phyloP scores from a whole-genome alignment of 2,329 filamentous ascomycete species.

The Acephala macrosclerotiorum region DNA sequence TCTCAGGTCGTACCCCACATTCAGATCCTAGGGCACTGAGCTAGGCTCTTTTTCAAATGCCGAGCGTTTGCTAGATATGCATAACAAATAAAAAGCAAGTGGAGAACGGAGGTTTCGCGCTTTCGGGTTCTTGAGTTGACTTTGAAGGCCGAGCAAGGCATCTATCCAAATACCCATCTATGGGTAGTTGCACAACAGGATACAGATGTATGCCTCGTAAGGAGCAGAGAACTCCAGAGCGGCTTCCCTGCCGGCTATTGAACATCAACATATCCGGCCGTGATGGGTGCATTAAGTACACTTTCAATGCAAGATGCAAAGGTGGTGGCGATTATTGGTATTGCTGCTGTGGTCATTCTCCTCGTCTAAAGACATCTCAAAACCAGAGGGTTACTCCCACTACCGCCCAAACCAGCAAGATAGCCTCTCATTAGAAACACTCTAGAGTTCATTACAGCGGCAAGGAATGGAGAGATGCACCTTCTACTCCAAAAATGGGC shows the following conservation, averaged over 20 bases:
- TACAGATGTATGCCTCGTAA: no score
- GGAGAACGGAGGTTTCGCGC: not conserved
- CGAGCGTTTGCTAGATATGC: not conserved
- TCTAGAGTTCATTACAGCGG: not conserved
- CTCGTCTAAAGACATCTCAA: not conserved
- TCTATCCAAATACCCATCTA: not conserved
- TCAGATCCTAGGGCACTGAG: not conserved
- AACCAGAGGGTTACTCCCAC: not conserved
- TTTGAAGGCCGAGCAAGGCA: not conserved
- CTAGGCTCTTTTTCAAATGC: not conserved
- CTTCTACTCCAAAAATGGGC: slow-evolving; percentile 2
- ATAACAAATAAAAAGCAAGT: not conserved
- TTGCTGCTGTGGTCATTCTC: not conserved
- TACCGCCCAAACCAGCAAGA: not conserved
- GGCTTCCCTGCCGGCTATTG: not conserved
- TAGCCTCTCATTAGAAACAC: not conserved
- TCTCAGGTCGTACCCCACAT: not conserved
- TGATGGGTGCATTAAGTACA: not conserved
- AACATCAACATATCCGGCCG: not conserved
- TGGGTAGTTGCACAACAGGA: not conserved
- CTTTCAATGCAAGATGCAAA: not conserved
- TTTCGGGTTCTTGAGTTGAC: not conserved
- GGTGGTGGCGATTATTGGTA: not conserved
- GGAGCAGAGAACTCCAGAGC: not conserved
- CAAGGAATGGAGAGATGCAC: not conserved